Evolutionary conservation across 2,329 filamentous ascomycete species (phyloP).

Genomic region (Rhynchosporium secalis): DNA sequence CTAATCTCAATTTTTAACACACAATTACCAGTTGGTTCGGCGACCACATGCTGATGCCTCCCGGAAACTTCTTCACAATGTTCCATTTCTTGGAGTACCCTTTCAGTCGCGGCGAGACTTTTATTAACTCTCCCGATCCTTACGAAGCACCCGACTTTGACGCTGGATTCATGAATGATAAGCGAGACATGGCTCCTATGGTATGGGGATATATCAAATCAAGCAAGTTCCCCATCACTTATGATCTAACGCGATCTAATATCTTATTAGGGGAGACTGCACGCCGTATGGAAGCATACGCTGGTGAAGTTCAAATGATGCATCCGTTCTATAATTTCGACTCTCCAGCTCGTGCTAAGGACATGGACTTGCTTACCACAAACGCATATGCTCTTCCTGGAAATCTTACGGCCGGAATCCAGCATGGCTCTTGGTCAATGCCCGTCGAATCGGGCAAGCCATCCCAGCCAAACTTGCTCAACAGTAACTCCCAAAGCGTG

Average conservation of each 20-base stretch:
- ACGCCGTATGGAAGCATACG: slow-evolving; percentile 55
- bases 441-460: slow-evolving; percentile 57
- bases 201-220: slow-evolving; percentile 64
- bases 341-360: slow-evolving; percentile 66
- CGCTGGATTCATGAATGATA: slow-evolving; percentile 82
- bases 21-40: slow-evolving; percentile 49
- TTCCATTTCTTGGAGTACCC: slow-evolving; percentile 60
- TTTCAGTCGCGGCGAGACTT: slow-evolving; percentile 59
- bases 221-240: slow-evolving; percentile 53
- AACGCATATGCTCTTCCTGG: slow-evolving; percentile 70
- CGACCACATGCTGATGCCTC: slow-evolving; percentile 60
- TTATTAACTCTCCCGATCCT: slow-evolving; percentile 60
- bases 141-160: slow-evolving; percentile 79
- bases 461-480: slow-evolving; percentile 51
- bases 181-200: slow-evolving; percentile 81
- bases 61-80: slow-evolving; percentile 53
- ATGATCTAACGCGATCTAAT: slow-evolving; percentile 43
- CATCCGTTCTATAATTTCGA: slow-evolving; percentile 74
- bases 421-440: slow-evolving; percentile 61
- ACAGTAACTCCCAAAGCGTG: slow-evolving; percentile 61
- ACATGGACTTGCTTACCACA: slow-evolving; percentile 74
- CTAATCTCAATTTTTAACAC: background rate
- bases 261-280: slow-evolving; percentile 60
- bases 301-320: slow-evolving; percentile 50
- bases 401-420: slow-evolving; percentile 45